Evolutionary conservation across 331 rosid genomes (phyloP), one percentile per base, ranked within the genome.

Genomic region (Rhamnella rubrinervis): DNA sequence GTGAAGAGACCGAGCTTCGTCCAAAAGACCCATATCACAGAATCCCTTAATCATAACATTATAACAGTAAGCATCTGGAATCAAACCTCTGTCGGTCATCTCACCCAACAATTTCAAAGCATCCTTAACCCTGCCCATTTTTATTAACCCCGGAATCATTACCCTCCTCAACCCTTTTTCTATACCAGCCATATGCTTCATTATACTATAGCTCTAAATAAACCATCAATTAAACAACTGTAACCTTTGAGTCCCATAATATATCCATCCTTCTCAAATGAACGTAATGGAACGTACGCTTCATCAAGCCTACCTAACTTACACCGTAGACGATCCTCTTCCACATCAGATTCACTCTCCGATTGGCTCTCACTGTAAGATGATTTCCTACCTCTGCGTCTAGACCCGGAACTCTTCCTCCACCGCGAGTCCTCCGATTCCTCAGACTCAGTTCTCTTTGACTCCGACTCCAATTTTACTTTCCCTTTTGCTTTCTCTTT

Each of bases 61-160:
- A 78, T 93, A 90, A 72, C 93, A 88, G 68, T 35, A 50, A 28
- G 88, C 84, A 81, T 88, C 90, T 1, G 97, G 93, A 68, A 75
- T 85, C 74, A 93, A 59, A 61, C 91, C 92, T 21, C 38, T 69
- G 72, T 59, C 40, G n/a, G 62, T 63, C 90, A 90, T 88, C 78
- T 83, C 92, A 76, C 57, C 68, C 38, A 93, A 81, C 81, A 90
- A 67, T 58, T 59, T 76, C 60, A 79, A 60, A 31, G 96, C 96
- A 56, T 86, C 90, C 17, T 78, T 76, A 73, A 83, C 83, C 80
- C 79, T 77, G 18, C 96, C 92, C 72, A 72, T 82, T 6, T 76
- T 73, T 0, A 81, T 71, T 72, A 92, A 65, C 40, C 97, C 98
- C 59, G 63, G 88, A 31, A 93, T 82, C 88, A 93, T 64, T 52